Base-by-base conservation (phyloP, 2,329 filamentous ascomycete species). In the Neurospora sp. region DNA sequence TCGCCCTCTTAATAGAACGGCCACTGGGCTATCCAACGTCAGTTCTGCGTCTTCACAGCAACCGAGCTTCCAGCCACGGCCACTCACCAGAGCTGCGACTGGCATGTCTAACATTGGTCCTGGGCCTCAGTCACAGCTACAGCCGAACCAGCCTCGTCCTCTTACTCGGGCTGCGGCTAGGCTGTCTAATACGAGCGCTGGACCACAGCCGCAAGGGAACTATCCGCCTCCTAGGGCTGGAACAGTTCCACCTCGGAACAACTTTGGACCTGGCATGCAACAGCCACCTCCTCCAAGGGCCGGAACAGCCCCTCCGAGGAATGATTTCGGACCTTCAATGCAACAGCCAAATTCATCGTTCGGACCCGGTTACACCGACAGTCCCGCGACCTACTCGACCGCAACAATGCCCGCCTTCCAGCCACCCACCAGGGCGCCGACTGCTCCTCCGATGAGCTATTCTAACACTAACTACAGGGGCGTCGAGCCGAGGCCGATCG, bases 381-480 rank as follows among this genome's bases (percentile, higher is more conserved):
- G 76, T 40, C 75, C 76, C 1, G 71, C 75, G 2, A 67, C 72
- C 2, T 77, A 76, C 46, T 71, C 75, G 2, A 73, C 73, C n/a
- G 76, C 77, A 3, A 70, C 71, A 0, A 74, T 76, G 67, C 76
- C 77, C 11, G 67, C 73, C 8, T 70, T 79, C 67, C 77, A 78
- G 12, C 72, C 74, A 11, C 74, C 76, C 8, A 71, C 74, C 33
- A 70, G 74, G 38, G 76, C 77, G 17, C 75, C 77, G 6, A 71
- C 70, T 2, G 67, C 67, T 8, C 69, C 68, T 2, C 69, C 72
- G 28, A 62, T 62, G 28, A 62, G 52, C 28, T 36, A 62, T 62
- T 36, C 52, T 36, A 62, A 62, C 23, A 71, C 71, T 3, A 73
- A 70, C 37, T 73, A 74, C 66, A 46, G 71, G 66, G 71, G 73